phyloP scores from a whole-genome alignment of 106 monocot species.

The Acanthochlamys bracteata region DNA sequence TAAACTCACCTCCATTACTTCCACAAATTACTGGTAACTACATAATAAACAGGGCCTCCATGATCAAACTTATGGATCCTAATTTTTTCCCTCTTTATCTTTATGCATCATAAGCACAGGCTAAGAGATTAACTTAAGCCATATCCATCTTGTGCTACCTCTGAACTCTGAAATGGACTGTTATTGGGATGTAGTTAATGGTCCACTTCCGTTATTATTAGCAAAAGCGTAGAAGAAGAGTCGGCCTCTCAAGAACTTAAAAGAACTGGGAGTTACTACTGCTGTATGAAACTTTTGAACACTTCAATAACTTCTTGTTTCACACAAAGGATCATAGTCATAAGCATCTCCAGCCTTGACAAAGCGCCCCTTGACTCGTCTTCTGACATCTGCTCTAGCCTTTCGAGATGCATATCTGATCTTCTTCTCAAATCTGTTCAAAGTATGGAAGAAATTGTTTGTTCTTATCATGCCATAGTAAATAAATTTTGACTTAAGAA shows the following conservation, averaged over 20 bases:
- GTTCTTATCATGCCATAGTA: too few relatives aligned
- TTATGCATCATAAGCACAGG: too few relatives aligned
- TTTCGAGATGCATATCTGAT: slow-evolving; percentile 91
- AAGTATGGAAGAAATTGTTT: too few relatives aligned
- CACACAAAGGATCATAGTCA: slow-evolving; percentile 82
- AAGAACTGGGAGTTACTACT: slow-evolving; percentile 1
- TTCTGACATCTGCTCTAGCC: slow-evolving; percentile 72
- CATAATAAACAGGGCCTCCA: too few relatives aligned
- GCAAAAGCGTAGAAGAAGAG: neutral
- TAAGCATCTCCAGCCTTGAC: slow-evolving; percentile 85
- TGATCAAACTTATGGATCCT: too few relatives aligned
- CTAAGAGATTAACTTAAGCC: too few relatives aligned
- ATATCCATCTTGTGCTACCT: neutral
- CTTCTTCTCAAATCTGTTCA: slow-evolving; percentile 87
- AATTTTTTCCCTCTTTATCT: too few relatives aligned
- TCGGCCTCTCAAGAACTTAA: slow-evolving; percentile 7
- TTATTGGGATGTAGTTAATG: neutral
- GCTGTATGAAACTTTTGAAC: neutral
- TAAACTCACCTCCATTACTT: too few relatives aligned
- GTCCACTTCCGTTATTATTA: neutral
- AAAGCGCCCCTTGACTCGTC: slow-evolving; percentile 88
- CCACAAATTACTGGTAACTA: too few relatives aligned
- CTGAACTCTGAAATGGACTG: neutral
- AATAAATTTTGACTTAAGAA: too few relatives aligned
- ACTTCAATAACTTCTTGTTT: slow-evolving; percentile 56